These are phyloP conservation scores for Malus hybrid DNA, from an alignment of 331 rosid genomes.

Conservation along the genomic window DNA sequence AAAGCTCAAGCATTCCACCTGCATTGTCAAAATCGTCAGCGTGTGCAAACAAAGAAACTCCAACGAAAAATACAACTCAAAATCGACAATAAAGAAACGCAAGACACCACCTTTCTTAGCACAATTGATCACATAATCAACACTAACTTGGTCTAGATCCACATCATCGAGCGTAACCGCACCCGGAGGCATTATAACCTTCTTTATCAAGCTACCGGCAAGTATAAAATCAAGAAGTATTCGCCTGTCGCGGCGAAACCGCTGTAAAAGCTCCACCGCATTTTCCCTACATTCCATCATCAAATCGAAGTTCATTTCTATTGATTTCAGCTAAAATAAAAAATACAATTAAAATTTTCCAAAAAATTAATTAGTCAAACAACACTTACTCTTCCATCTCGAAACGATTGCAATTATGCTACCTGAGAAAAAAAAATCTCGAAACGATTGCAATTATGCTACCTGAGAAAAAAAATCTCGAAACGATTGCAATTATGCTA, in stretches of 20 bases:
- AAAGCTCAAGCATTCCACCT: constrained; percentile 92
- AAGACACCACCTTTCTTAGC: constrained; percentile 59
- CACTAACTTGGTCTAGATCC: constrained; percentile 97
- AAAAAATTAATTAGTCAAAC: background rate
- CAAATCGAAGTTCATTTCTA: background rate
- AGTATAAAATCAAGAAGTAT: constrained; percentile 85
- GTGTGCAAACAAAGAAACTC: constrained; percentile 7
- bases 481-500: constrained; percentile 10
- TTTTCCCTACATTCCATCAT: constrained; percentile 53
- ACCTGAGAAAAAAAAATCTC: constrained; percentile 7
- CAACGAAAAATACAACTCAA: background rate
- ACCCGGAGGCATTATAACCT: constrained; percentile 97
- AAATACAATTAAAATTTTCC: background rate
- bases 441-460: constrained; percentile 6
- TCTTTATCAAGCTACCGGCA: constrained; percentile 86
- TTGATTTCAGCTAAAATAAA: background rate
- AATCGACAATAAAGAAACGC: background rate
- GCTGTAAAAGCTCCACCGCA: constrained; percentile 70
- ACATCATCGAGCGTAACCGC: constrained; percentile 94
- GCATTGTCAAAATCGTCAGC: constrained; percentile 3
- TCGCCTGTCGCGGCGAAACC: constrained; percentile 80
- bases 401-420: constrained; percentile 6
- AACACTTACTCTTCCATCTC: constrained; percentile 25
- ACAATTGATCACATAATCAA: constrained; percentile 85
- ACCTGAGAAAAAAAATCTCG: constrained; percentile 8